Evolutionary conservation across 2,329 filamentous ascomycete genomes (phyloP).

Genomic region (Fusarium subtropicale): DNA sequence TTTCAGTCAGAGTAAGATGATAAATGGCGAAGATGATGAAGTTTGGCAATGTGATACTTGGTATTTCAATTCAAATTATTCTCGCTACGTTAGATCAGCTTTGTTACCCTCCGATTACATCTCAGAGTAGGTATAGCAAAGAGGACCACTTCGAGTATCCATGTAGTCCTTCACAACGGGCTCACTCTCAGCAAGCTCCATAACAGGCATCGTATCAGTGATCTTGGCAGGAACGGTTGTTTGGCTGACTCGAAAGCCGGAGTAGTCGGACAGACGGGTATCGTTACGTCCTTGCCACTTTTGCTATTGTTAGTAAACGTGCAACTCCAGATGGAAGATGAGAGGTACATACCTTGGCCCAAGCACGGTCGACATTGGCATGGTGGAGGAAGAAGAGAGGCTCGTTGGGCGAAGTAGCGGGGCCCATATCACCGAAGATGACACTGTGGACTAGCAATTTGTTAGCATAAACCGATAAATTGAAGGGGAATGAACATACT

Average conservation of each 20-base stretch:
- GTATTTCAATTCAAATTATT: neutral
- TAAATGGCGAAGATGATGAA: neutral
- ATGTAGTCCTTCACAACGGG: slow-evolving; percentile 28
- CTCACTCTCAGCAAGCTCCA: neutral
- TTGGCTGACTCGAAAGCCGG: neutral
- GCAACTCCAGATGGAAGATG: fast-evolving
- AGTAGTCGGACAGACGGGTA: slow-evolving; percentile 16
- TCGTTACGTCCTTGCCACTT: slow-evolving; percentile 23
- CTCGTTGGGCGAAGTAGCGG: slow-evolving; percentile 46
- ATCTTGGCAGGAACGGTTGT: neutral
- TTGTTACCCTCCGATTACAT: neutral
- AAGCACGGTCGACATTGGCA: slow-evolving; percentile 44
- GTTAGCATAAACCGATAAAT: neutral
- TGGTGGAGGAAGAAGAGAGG: slow-evolving; percentile 49
- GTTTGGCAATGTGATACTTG: neutral
- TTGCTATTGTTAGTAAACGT: neutral
- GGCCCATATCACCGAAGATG: slow-evolving; percentile 45
- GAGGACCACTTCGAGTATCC: slow-evolving; percentile 11
- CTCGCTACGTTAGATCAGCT: neutral
- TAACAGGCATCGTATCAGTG: neutral
- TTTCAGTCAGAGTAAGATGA: too few species aligned
- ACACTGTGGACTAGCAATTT: slow-evolving; percentile 10
- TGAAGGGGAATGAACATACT: neutral
- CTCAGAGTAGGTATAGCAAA: slow-evolving; percentile 29
- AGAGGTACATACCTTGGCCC: slow-evolving; percentile 10